These are phyloP conservation scores for Paraleonurus japonicus DNA, from an alignment of 257 asterid genomes.

Conservation along the genomic window DNA sequence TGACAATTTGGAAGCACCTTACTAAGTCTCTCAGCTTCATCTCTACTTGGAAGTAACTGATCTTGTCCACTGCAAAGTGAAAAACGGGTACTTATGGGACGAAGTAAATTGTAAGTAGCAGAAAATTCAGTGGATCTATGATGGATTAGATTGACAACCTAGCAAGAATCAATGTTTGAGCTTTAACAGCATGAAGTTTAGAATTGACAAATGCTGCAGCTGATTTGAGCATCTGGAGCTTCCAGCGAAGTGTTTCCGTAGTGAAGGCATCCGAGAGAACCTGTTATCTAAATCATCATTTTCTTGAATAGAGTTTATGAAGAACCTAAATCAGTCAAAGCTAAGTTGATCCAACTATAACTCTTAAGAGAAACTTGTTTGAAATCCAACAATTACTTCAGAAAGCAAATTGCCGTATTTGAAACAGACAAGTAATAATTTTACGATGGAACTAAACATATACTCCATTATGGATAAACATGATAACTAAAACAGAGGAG, in stretches of 20 bases:
- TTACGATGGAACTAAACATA: too few species aligned
- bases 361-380: not conserved
- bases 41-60: conserved; percentile 65
- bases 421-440: too few species aligned
- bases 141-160: conserved; percentile 44
- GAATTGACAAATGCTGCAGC: conserved; percentile 72
- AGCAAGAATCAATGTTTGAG: conserved; percentile 69
- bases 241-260: conserved; percentile 59
- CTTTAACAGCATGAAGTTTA: conserved; percentile 84
- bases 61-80: conserved; percentile 63
- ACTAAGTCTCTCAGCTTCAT: conserved; percentile 71
- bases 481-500: too few species aligned
- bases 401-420: too few species aligned
- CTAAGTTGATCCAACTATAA: not conserved
- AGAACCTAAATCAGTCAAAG: not conserved
- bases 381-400: not conserved
- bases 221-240: conserved; percentile 66
- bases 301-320: conserved; percentile 25
- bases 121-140: not conserved
- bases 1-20: conserved; percentile 55
- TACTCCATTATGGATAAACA: too few species aligned
- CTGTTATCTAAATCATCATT: conserved; percentile 43
- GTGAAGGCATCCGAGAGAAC: conserved; percentile 48
- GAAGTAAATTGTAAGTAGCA: not conserved
- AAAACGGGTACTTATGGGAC: not conserved